Evolutionary conservation across 2,329 filamentous ascomycete genomes (phyloP), one percentile per base, ranked within the genome.

Genomic region (Salinomyces thailandicus): DNA sequence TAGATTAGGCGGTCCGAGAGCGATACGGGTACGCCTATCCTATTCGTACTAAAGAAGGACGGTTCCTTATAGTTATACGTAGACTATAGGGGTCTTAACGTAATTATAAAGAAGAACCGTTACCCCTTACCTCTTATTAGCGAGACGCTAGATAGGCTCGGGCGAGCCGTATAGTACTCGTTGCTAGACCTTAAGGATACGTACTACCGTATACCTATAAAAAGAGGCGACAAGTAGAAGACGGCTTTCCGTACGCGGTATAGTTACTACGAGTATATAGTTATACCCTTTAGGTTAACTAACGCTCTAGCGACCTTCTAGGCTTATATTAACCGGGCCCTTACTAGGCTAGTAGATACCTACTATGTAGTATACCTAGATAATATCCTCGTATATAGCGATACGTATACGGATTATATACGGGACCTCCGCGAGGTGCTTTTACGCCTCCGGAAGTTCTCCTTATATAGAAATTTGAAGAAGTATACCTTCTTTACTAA

Each of bases 401-500:
- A 55, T 11, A 30, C 42, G 13, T 5, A 5, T 36, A 4, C 36
- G 53, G 28, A 58, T 36, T 37, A 59, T 42, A 27, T 36, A 2
- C 18, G 47, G 27, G 33, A 56, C 30, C 39, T 57, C 12, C 15
- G 41, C 20, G 12, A 43, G 31, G 44, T 61, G 12, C 31, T 53
- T 12, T 17, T 49, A 11, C 42, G 48, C 6, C 43, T 57, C 9
- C 9, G 33, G 5, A 24, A 48, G 28, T 32, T 32, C 9, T 45
- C 33, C 3, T 40, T 57, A 5, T 20, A 35, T 3, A 27, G 34
- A 1, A 33, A 27, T 13, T 29, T 34, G 5, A 18, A 49, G 5
- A 61, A 61, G 43, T 57, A 42, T 41, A 31, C 52, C 31, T 61
- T 59, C 39, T 39, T 52, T 38, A 42, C 38, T 20, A 39, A 51